phyloP scores from a whole-genome alignment of 1,284 basidiomycete genomes.

The Papiliotrema terrestris region DNA sequence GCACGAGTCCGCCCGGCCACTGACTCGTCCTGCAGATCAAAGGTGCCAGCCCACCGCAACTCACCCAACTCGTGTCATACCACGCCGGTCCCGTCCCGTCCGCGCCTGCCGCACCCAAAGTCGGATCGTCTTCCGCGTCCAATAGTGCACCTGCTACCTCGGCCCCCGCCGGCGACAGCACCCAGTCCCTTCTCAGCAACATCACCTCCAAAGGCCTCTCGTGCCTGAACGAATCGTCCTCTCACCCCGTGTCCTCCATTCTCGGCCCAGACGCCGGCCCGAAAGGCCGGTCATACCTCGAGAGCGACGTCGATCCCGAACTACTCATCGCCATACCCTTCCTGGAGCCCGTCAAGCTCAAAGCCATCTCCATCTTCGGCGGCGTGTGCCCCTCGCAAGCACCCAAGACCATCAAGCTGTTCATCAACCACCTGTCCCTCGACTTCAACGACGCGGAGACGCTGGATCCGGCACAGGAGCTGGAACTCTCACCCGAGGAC shows the following conservation, averaged over 20 bases:
- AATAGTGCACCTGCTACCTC: neutral
- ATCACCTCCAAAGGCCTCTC: conserved; percentile 52
- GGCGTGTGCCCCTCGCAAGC: conserved; percentile 54
- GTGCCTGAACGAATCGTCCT: conserved; percentile 69
- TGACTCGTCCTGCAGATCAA: conserved; percentile 24
- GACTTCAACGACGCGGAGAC: conserved; percentile 58
- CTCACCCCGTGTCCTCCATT: conserved; percentile 62
- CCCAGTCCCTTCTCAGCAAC: conserved; percentile 36
- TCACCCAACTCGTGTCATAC: conserved; percentile 35
- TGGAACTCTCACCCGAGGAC: conserved; percentile 44
- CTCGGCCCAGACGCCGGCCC: conserved; percentile 53
- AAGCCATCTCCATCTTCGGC: conserved; percentile 63
- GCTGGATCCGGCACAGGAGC: conserved; percentile 47
- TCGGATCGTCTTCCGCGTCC: conserved; percentile 5
- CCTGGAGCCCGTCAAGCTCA: conserved; percentile 71
- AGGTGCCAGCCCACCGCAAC: conserved; percentile 45
- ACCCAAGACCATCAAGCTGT: conserved; percentile 61
- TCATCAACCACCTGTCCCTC: conserved; percentile 63
- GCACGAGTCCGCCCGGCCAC: neutral
- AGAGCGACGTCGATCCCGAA: conserved; percentile 72
- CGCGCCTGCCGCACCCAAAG: conserved; percentile 11
- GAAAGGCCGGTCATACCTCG: conserved; percentile 59
- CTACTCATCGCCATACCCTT: conserved; percentile 70
- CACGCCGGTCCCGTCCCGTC: conserved; percentile 41
- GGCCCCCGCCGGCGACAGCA: conserved; percentile 13